Conservation (phyloP, 2,329 filamentous ascomycete genomes). For the Diaporthe australafricana region DNA sequence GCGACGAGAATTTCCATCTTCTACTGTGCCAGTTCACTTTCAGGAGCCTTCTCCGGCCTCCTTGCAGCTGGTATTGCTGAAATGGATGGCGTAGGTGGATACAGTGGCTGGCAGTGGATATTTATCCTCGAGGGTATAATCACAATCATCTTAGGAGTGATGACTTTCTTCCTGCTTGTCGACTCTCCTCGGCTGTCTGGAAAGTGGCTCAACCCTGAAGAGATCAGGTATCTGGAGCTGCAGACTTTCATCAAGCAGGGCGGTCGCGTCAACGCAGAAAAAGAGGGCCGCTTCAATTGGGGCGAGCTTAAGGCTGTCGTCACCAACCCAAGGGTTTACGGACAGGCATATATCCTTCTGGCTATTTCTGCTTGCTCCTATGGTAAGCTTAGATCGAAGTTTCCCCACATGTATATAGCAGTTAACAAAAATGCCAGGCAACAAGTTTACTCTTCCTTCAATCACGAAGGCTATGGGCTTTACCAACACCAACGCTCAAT, state of each 20-base stretch:
- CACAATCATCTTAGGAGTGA: slow-evolving; percentile 67
- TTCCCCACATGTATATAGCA: too few species aligned
- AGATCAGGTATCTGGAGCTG: slow-evolving; percentile 34
- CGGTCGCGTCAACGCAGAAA: background rate
- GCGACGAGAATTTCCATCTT: slow-evolving; percentile 65
- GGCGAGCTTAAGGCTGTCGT: slow-evolving; percentile 24
- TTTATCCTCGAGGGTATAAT: slow-evolving; percentile 75
- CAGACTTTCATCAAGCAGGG: slow-evolving; percentile 16
- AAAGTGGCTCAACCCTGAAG: slow-evolving; percentile 30
- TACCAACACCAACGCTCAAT: slow-evolving; percentile 50
- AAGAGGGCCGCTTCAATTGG: background rate
- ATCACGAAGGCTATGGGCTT: slow-evolving; percentile 53
- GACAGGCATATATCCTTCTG: slow-evolving; percentile 41
- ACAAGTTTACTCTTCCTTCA: slow-evolving; percentile 45
- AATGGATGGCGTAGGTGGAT: slow-evolving; percentile 55
- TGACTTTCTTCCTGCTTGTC: slow-evolving; percentile 55
- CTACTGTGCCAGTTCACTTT: slow-evolving; percentile 84
- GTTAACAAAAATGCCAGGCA: slow-evolving; percentile 34
- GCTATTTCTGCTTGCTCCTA: slow-evolving; percentile 42
- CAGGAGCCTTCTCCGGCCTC: slow-evolving; percentile 79
- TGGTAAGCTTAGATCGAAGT: slow-evolving; percentile 40
- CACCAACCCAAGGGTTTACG: slow-evolving; percentile 35
- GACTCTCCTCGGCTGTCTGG: slow-evolving; percentile 26
- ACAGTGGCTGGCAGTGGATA: slow-evolving; percentile 69
- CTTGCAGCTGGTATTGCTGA: slow-evolving; percentile 60